Evolutionary conservation across 345 rosid genomes (phyloP), one percentile per base, ranked within the genome.

Genomic region (Acer negundo): DNA sequence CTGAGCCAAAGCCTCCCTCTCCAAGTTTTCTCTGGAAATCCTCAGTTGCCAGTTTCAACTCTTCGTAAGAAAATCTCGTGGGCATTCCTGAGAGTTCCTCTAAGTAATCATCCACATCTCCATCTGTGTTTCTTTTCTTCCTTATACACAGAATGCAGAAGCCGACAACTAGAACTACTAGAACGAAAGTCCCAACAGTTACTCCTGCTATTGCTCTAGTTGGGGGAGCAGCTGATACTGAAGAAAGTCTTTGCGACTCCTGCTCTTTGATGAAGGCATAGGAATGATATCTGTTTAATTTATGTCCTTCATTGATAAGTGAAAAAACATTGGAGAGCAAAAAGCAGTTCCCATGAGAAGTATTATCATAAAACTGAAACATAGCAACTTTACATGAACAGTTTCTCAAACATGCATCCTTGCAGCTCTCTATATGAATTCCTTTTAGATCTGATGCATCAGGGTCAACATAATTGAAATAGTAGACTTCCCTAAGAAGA

Each of bases 251-350:
- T 35, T 35, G 38, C 38, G 6, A 35, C 38, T 35, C 38, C 38
- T 4, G 38, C 0, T 35, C 38, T 0, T 35, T 62, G 16, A 62
- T 4, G 16, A 62, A 62, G 66, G 28, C 26, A 8, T 5, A 6
- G 4, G 28, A 23, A 1, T 11, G 1, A 24, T 62, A 49, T 12
- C 1, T 0, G 4, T 1, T 15, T 12, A 0, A 12, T 3, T 2
- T 8, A 0, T 16, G 17, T 15, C 2, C 38, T 23, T 10, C 16
- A 62, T 4, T 10, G 13, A 10, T 23, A 0, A 62, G 66, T 12
- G 66, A 62, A 62, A 62, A 15, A 23, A 62, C n/a, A 1, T 24
- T 35, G 26, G 19, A 24, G 16, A 4, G 35, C 16, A 62, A 12
- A 26, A 23, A 62, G 28, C 66, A 62, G 15, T 24, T 62, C 66